Evolutionary conservation across 176 grass and related monocot species (phyloP), one percentile per base, ranked within the genome.

Genomic region (Tillandsia leiboldiana): DNA sequence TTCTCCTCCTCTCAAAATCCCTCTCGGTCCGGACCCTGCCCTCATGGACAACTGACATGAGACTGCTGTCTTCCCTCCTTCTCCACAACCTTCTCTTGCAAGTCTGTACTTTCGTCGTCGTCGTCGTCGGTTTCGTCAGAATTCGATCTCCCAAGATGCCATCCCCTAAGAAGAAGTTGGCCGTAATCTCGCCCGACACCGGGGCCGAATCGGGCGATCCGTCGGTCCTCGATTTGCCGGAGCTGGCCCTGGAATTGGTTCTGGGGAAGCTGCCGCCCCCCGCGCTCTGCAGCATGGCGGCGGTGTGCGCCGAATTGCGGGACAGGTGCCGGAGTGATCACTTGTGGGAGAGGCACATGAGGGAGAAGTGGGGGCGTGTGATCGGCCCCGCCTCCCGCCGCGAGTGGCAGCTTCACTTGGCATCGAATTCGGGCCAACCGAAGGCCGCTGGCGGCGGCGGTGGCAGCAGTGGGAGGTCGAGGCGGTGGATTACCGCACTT

Each of bases 281-380:
- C 15, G 89, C 79, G 65, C 81, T 99, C 33, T 82, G 74, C 53
- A 84, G 22, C 84, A 93, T 90, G 94, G 80, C 82, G 17, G 74
- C 73, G 24, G 94, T 90, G 22, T 88, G 89, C 73, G 77, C 77
- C 50, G 83, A 80, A 26, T 62, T 93, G 79, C 72, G 87, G 47
- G 81, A 86, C 15, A 71, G 74, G 24, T 93, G 89, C 71, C 79
- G 80, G 69, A 65, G 82, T 13, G 86, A 99, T 71, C 85, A 87
- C 68, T 75, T 99, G 33, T 99, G 94, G 94, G 87, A 93, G 74
- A 86, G 77, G 50, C 87, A 88, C 82, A 87, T 99, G 89, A 69
- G 76, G 12, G 75, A 77, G 74, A 99, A 88, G 80, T 99, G 94
- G 94, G 87, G 84, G 48, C 53, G 63, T 12, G 87, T 93, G 68